Evolutionary conservation across 2,329 filamentous ascomycete species (phyloP).

Genomic region (Apiospora kogelbergensis): DNA sequence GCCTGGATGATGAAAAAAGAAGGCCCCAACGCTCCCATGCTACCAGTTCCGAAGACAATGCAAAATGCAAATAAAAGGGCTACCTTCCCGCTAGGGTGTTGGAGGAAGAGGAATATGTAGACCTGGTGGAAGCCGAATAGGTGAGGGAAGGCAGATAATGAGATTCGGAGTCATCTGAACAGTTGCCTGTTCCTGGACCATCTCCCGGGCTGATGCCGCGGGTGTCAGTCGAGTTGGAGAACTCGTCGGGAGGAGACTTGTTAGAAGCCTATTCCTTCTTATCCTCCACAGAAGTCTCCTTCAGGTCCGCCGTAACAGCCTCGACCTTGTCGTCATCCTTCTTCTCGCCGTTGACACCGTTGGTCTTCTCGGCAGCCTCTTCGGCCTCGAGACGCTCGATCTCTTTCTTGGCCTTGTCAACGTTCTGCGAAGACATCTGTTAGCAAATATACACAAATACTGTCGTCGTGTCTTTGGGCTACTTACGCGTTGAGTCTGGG

Average conservation of each 20-base stretch:
- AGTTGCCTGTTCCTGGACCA: not conserved
- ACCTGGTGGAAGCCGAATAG: not conserved
- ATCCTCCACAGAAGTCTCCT: conserved; percentile 53
- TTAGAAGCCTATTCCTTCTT: conserved; percentile 46
- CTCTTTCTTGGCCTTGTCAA: conserved; percentile 94
- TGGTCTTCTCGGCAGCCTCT: conserved; percentile 50
- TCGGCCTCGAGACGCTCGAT: conserved; percentile 83
- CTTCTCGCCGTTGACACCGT: conserved; percentile 47
- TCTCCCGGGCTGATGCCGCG: not conserved
- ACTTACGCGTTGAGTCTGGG: conserved; percentile 86
- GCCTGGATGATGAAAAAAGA: conserved; percentile 1
- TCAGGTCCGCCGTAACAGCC: conserved; percentile 50
- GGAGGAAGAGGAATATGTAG: not conserved
- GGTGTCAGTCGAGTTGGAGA: not conserved
- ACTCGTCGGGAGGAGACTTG: not conserved
- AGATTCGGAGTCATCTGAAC: not conserved
- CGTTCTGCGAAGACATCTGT: conserved; percentile 65
- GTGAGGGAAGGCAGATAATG: not conserved
- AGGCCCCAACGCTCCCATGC: conserved; percentile 7
- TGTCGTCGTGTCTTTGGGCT: not conserved
- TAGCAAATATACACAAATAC: conserved; percentile 1
- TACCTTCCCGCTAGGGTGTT: not conserved
- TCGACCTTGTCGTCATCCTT: conserved; percentile 52
- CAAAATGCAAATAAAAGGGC: not conserved
- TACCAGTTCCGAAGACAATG: conserved; percentile 2